phyloP scores from a whole-genome alignment of 164 flowering plant genomes.

The Vitis riparia region DNA sequence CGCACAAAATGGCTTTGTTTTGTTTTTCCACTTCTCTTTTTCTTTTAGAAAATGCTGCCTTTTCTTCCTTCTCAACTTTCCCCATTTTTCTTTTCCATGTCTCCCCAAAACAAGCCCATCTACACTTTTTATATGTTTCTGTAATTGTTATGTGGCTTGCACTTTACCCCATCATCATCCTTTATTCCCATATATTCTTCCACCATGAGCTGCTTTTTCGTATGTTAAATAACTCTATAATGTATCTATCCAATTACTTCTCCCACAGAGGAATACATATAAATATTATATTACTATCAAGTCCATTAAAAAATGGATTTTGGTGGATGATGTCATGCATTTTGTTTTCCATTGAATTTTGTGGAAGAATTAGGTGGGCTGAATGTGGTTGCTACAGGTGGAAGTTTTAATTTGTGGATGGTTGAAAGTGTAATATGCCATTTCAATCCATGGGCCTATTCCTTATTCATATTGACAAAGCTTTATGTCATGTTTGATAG shows the following conservation, averaged over 20 bases:
- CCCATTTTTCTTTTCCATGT: constrained; percentile 6
- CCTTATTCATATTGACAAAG: neutral
- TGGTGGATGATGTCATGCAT: too few species aligned
- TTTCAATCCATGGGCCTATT: constrained; percentile 4
- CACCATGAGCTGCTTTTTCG: neutral
- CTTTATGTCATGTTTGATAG: constrained; percentile 19
- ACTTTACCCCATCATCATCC: constrained; percentile 9
- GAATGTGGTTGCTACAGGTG: too few species aligned
- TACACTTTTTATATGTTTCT: constrained; percentile 1
- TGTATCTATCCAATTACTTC: too few species aligned
- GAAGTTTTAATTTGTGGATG: neutral
- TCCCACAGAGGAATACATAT: too few species aligned
- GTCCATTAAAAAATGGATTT: too few species aligned
- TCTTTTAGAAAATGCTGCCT: neutral
- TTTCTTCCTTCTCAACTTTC: neutral
- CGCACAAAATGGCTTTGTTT: neutral
- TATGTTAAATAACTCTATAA: neutral
- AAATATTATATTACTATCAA: too few species aligned
- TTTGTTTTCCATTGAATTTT: too few species aligned
- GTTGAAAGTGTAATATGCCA: constrained; percentile 7
- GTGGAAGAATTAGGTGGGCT: too few species aligned
- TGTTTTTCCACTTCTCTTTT: neutral
- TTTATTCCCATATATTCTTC: constrained; percentile 3
- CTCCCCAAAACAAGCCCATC: constrained; percentile 18
- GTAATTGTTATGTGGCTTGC: neutral